Evolutionary conservation across 2,329 filamentous ascomycete species (phyloP).

Genomic region (Sporothrix curviconia): DNA sequence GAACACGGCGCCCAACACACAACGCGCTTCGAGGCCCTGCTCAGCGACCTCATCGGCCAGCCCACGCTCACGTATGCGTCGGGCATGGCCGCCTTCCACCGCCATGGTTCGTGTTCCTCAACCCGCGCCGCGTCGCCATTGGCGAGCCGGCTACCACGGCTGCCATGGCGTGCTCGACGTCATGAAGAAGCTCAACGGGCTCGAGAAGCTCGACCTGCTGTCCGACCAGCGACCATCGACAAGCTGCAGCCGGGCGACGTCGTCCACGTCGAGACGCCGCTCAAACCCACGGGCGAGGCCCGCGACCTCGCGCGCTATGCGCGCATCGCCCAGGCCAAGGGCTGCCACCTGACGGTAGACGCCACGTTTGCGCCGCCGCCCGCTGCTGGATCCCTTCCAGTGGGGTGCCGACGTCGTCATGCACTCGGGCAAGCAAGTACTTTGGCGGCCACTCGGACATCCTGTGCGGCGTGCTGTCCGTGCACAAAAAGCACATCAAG

Average conservation of each 20-base stretch:
- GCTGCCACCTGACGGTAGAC: conserved; percentile 77
- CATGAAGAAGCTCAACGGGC: conserved; percentile 66
- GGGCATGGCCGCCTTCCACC: conserved; percentile 82
- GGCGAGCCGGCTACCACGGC: conserved; percentile 84
- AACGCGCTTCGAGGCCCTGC: conserved; percentile 76
- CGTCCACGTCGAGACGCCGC: conserved; percentile 84
- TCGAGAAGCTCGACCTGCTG: conserved; percentile 65
- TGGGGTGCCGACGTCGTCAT: conserved; percentile 80
- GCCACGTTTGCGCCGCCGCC: conserved; percentile 89
- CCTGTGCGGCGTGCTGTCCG: conserved; percentile 75
- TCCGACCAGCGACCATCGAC: conserved; percentile 33
- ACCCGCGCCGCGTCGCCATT: conserved; percentile 76
- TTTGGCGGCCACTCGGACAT: conserved; percentile 92
- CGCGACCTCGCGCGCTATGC: conserved; percentile 67
- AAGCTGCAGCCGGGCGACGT: conserved; percentile 72
- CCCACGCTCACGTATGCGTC: conserved; percentile 72
- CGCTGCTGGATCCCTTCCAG: conserved; percentile 75
- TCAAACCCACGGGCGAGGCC: conserved; percentile 84
- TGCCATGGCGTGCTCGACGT: conserved; percentile 79
- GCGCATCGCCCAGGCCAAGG: conserved; percentile 60
- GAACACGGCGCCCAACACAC: conserved; percentile 70
- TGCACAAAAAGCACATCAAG: conserved; percentile 37
- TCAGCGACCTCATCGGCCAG: conserved; percentile 64
- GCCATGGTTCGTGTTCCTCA: conserved; percentile 76
- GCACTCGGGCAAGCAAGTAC: conserved; percentile 94